Percentiles rank a stretch among this genome's conserved stretches.
These are phyloP conservation scores for Gillenia trifoliata DNA, from an alignment of 306 rosid species.

Conservation along the genomic window DNA sequence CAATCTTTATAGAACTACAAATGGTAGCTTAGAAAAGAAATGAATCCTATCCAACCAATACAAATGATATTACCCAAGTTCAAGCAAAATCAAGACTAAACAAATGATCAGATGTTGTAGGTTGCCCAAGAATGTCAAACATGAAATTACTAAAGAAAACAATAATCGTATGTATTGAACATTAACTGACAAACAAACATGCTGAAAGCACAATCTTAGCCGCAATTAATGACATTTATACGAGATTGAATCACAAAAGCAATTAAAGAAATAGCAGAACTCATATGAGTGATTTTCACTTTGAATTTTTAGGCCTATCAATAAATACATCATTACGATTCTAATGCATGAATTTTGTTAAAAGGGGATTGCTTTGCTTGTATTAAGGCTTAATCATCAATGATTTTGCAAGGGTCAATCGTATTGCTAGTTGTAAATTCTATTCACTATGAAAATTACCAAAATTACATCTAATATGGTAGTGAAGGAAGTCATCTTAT, in stretches of 20 bases:
- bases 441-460: background rate
- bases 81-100: background rate
- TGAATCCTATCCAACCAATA: background rate
- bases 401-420: background rate
- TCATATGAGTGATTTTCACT: background rate
- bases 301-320: background rate
- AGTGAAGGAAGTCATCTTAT: constrained; percentile 16
- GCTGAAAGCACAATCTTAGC: background rate
- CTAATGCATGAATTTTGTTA: background rate
- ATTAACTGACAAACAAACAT: background rate
- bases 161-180: background rate
- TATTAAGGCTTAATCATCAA: background rate
- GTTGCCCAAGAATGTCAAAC: background rate
- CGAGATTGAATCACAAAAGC: background rate
- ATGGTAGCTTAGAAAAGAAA: background rate
- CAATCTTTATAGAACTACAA: constrained; percentile 17
- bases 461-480: constrained; percentile 2
- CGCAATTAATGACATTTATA: background rate
- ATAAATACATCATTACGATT: background rate
- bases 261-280: background rate
- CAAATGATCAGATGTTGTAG: background rate
- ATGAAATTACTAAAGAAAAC: background rate
- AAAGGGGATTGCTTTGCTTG: background rate
- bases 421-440: background rate
- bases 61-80: background rate